These are phyloP conservation scores for Scopulariopsis brevicaulis DNA, from an alignment of 2,329 filamentous ascomycete species.

Conservation along the genomic window DNA sequence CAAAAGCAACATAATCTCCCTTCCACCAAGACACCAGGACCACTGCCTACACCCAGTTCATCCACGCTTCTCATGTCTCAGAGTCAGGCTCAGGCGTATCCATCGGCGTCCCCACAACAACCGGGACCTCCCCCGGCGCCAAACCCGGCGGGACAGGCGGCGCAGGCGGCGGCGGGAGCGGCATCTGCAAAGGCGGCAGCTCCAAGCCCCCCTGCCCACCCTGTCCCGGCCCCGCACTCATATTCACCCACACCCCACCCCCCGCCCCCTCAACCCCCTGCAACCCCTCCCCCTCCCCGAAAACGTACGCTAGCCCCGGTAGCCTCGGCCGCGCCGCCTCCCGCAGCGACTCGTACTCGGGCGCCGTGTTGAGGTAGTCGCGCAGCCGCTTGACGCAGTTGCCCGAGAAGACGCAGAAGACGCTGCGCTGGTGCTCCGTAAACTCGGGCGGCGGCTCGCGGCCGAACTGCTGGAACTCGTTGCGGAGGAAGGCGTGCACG, in stretches of 20 bases:
- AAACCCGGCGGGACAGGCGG: neutral
- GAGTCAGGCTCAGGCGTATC: neutral
- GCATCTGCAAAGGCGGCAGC: neutral
- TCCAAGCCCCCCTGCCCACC: neutral
- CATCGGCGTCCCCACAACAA: neutral
- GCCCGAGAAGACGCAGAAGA: constrained; percentile 97
- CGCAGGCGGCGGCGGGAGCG: neutral
- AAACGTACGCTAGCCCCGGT: neutral
- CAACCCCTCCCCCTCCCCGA: neutral
- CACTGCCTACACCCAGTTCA: neutral
- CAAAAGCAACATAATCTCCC: neutral
- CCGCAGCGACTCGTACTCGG: constrained; percentile 32
- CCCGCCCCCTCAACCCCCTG: neutral
- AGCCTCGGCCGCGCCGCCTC: constrained; percentile 5
- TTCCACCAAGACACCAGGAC: neutral
- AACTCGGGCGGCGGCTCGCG: constrained; percentile 83
- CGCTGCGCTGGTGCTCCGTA: constrained; percentile 84
- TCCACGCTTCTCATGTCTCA: neutral
- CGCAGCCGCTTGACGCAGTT: constrained; percentile 69
- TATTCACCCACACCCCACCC: neutral
- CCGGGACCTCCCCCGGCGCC: neutral
- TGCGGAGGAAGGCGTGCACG: constrained; percentile 77
- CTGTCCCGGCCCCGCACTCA: neutral
- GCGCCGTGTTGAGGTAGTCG: constrained; percentile 57
- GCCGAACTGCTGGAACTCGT: constrained; percentile 77